Evolutionary conservation across 2,329 filamentous ascomycete genomes (phyloP).

Genomic region (Rhynchosporium graminicola): DNA sequence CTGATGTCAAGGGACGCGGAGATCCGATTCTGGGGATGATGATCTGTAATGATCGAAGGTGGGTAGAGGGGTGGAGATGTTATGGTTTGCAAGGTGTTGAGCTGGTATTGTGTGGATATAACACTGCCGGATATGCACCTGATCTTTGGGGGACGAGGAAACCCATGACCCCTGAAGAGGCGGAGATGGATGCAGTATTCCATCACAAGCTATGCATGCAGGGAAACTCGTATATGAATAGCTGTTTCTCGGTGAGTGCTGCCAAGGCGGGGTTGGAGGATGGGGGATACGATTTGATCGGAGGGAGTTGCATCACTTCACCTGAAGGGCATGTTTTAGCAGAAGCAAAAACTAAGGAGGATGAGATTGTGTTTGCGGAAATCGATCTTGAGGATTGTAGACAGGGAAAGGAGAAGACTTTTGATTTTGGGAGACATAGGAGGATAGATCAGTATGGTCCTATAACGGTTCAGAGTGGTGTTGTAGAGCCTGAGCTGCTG

Average conservation of each 20-base stretch:
- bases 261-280: conserved; percentile 54
- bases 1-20: conserved; percentile 40
- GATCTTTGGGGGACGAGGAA: conserved; percentile 47
- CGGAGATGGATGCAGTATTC: conserved; percentile 50
- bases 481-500: conserved; percentile 42
- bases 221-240: conserved; percentile 54
- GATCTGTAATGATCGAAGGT: conserved; percentile 57
- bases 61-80: conserved; percentile 54
- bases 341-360: conserved; percentile 49
- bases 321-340: conserved; percentile 53
- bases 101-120: conserved; percentile 52
- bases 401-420: conserved; percentile 49
- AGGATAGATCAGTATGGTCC: conserved; percentile 47
- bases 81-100: conserved; percentile 54
- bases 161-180: conserved; percentile 46
- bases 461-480: conserved; percentile 46
- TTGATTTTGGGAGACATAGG: conserved; percentile 49
- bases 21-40: conserved; percentile 57
- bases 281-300: conserved; percentile 51
- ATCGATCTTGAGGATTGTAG: conserved; percentile 51
- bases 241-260: conserved; percentile 51
- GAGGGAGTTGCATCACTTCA: conserved; percentile 49
- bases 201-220: conserved; percentile 55
- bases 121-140: conserved; percentile 52
- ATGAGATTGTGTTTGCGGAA: conserved; percentile 54